Evolutionary conservation across 1,284 basidiomycete species (phyloP).

Genomic region (Amylostereum areolatum): DNA sequence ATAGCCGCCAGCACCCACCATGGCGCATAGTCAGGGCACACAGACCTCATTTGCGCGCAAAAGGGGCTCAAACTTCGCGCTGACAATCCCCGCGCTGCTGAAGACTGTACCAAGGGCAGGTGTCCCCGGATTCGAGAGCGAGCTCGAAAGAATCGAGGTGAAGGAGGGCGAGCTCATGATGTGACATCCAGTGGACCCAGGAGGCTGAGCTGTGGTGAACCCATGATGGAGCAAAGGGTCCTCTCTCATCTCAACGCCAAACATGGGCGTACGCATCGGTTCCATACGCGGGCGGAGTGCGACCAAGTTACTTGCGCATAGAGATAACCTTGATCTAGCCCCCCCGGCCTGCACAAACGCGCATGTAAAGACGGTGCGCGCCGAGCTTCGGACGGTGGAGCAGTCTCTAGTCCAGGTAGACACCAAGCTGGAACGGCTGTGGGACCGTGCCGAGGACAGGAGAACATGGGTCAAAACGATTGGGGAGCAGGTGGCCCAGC

Average conservation of each 20-base stretch:
- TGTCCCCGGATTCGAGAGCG: conserved; percentile 60
- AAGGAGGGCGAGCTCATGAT: conserved; percentile 63
- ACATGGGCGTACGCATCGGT: conserved; percentile 82
- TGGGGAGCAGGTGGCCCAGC: conserved; percentile 53
- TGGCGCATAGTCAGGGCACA: conserved; percentile 71
- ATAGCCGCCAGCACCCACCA: conserved; percentile 65
- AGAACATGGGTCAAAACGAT: conserved; percentile 64
- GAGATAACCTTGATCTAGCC: conserved; percentile 70
- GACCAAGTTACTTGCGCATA: conserved; percentile 69
- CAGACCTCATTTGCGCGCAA: conserved; percentile 70
- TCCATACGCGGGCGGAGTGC: conserved; percentile 77
- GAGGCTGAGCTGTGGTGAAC: conserved; percentile 66
- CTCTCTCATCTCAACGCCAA: conserved; percentile 73
- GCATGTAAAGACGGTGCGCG: conserved; percentile 41
- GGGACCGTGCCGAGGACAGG: conserved; percentile 73
- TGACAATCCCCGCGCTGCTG: conserved; percentile 68
- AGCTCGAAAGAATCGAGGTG: conserved; percentile 56
- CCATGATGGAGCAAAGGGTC: conserved; percentile 69
- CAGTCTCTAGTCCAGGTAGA: conserved; percentile 37
- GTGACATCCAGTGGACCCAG: conserved; percentile 47
- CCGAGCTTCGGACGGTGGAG: conserved; percentile 38
- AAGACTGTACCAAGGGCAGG: conserved; percentile 52
- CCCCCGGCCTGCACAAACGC: conserved; percentile 45
- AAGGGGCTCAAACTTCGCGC: conserved; percentile 85
- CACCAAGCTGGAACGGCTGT: conserved; percentile 53